phyloP scores from a whole-genome alignment of 2,329 filamentous ascomycete genomes.

The Clathrospora elynae region DNA sequence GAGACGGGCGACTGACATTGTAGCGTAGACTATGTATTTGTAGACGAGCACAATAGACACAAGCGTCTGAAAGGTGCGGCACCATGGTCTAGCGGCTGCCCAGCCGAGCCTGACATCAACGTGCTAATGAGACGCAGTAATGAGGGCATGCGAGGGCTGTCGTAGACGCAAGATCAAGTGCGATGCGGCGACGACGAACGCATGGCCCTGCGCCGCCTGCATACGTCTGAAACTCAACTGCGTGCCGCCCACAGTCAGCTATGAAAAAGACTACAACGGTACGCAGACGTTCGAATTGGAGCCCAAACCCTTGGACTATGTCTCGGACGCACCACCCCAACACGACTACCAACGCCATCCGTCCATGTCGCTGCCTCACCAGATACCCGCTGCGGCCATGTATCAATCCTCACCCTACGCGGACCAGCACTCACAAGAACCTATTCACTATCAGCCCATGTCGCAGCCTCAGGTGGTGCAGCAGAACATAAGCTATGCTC shows the following conservation, averaged over 20 bases:
- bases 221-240: constrained; percentile 91
- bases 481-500: constrained; percentile 44
- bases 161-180: constrained; percentile 96
- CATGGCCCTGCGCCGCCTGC: constrained; percentile 96
- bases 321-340: constrained; percentile 46
- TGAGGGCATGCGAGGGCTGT: constrained; percentile 96
- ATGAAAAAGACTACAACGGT: constrained; percentile 64
- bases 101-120: constrained; percentile 2
- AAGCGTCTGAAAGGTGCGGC: constrained; percentile 87
- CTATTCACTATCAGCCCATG: constrained; percentile 46
- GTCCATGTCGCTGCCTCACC: constrained; percentile 38
- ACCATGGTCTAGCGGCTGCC: neutral
- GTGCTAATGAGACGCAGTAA: constrained; percentile 64
- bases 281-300: constrained; percentile 51
- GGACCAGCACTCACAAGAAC: constrained; percentile 41
- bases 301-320: constrained; percentile 48
- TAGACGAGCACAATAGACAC: constrained; percentile 97
- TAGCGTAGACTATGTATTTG: constrained; percentile 89
- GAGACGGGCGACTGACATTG: constrained; percentile 21
- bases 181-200: constrained; percentile 94
- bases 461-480: constrained; percentile 39
- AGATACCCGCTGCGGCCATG: constrained; percentile 43
- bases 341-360: constrained; percentile 49
- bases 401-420: constrained; percentile 46
- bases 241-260: constrained; percentile 81